Evolutionary conservation across 164 flowering plant genomes (phyloP).

Genomic region (Brasenia schreberi): DNA sequence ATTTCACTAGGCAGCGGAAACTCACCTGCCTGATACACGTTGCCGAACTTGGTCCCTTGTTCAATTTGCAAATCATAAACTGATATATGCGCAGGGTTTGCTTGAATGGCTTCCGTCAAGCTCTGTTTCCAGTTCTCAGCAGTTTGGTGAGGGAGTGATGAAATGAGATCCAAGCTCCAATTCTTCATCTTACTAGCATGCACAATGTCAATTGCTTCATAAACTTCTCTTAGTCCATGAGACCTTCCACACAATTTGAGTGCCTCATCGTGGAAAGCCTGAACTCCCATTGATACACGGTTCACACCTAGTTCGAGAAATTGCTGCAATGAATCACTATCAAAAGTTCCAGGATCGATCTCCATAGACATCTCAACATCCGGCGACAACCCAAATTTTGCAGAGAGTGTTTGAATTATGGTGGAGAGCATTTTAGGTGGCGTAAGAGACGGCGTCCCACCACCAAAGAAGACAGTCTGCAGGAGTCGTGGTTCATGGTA

Average conservation of each 20-base stretch:
- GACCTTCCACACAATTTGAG: constrained; percentile 82
- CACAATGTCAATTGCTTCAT: constrained; percentile 66
- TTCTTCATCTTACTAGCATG: constrained; percentile 50
- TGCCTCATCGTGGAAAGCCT: constrained; percentile 86
- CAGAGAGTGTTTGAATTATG: constrained; percentile 39
- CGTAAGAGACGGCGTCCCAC: constrained; percentile 93
- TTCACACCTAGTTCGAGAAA: constrained; percentile 72
- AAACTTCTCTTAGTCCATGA: constrained; percentile 63
- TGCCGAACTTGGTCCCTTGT: constrained; percentile 80
- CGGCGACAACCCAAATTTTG: constrained; percentile 52
- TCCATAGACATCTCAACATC: constrained; percentile 86
- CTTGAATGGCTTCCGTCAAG: constrained; percentile 37
- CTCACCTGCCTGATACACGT: constrained; percentile 87
- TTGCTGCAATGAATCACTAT: constrained; percentile 37
- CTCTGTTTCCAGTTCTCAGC: constrained; percentile 81
- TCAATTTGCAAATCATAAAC: constrained; percentile 93
- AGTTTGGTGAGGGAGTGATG: constrained; percentile 86
- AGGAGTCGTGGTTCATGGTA: constrained; percentile 34
- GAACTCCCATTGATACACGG: constrained; percentile 92
- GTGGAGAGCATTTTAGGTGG: constrained; percentile 56
- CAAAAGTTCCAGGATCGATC: constrained; percentile 85
- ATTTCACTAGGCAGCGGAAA: constrained; percentile 79
- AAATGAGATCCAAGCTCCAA: constrained; percentile 95
- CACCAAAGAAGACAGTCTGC: constrained; percentile 80
- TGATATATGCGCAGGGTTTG: constrained; percentile 69